Conservation (phyloP, 2,329 filamentous ascomycete species). For the Neoascochyta sp. region DNA sequence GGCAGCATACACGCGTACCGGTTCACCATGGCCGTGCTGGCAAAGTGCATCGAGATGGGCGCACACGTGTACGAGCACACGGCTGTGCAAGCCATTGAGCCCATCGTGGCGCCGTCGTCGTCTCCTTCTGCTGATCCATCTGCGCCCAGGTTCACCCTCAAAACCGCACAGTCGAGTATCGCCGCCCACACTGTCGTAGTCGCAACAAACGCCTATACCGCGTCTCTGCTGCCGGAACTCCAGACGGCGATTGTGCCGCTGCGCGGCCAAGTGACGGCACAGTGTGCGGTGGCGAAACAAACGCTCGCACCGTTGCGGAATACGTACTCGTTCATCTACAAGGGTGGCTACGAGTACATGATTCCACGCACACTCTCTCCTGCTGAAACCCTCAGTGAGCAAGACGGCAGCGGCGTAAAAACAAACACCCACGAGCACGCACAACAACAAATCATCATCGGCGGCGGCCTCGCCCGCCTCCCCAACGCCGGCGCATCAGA, state of each 20-base stretch:
- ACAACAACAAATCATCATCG: constrained; percentile 61
- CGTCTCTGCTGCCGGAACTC: constrained; percentile 24
- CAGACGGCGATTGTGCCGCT: constrained; percentile 43
- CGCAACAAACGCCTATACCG: constrained; percentile 38
- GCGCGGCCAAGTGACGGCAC: constrained; percentile 41
- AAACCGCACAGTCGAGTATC: constrained; percentile 18
- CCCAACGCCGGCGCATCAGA: constrained; percentile 45
- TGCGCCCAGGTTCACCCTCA: constrained; percentile 3
- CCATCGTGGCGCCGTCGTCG: constrained; percentile 1
- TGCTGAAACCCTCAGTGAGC: too few species aligned
- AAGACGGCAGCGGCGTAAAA: constrained; percentile 23
- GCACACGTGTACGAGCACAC: constrained; percentile 29
- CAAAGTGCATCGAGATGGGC: constrained; percentile 23
- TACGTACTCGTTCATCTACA: constrained; percentile 61
- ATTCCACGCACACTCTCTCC: constrained; percentile 53
- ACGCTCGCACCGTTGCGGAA: constrained; percentile 40
- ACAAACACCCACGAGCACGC: too few species aligned
- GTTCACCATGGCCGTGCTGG: constrained; percentile 27
- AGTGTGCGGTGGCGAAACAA: constrained; percentile 35
- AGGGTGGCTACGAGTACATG: constrained; percentile 64
- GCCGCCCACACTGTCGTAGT: constrained; percentile 19
- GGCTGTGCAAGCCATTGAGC: constrained; percentile 19
- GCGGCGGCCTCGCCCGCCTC: constrained; percentile 52
- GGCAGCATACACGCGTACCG: constrained; percentile 33
- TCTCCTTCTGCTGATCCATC: neutral